Percentiles rank a stretch among this genome's conserved stretches.
Conservation (phyloP, 768 basidiomycete genomes). For the Lactifluus subvellereus region DNA sequence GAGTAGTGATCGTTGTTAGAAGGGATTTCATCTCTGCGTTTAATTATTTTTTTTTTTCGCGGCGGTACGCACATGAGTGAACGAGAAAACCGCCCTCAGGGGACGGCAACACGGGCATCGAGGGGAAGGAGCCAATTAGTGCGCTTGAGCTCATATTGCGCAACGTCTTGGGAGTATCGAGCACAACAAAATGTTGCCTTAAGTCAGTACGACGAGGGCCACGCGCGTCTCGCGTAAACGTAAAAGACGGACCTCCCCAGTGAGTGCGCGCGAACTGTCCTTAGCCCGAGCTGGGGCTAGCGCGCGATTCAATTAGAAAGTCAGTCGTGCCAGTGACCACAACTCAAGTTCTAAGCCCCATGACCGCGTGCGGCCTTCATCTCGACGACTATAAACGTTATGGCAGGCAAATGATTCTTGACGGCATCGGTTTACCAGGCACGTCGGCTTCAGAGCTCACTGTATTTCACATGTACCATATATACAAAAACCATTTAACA, state of each 20-base stretch:
- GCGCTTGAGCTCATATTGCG: conserved; percentile 12
- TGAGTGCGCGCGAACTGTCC: too few relatives aligned
- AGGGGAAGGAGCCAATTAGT: not conserved
- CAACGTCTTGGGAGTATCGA: not conserved
- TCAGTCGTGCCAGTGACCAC: not conserved
- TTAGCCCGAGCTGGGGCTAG: too few relatives aligned
- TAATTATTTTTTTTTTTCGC: too few relatives aligned
- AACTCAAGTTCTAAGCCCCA: not conserved
- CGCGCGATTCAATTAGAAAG: too few relatives aligned
- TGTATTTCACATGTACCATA: not conserved
- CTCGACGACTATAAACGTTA: conserved; percentile 80
- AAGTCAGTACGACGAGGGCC: too few relatives aligned
- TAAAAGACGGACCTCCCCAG: too few relatives aligned
- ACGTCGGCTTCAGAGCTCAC: conserved; percentile 9
- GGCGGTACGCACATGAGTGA: conserved; percentile 32
- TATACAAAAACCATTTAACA: too few relatives aligned
- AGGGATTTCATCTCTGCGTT: too few relatives aligned
- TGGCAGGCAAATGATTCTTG: conserved; percentile 94
- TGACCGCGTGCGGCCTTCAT: conserved; percentile 21
- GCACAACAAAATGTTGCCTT: too few relatives aligned
- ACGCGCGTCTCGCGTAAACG: too few relatives aligned
- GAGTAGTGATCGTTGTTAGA: too few relatives aligned
- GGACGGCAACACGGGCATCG: conserved; percentile 11
- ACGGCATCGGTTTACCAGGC: conserved; percentile 85
- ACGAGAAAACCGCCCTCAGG: conserved; percentile 37